A percentile compares a stretch with the other conserved stretches of the same genome.
Conservation (phyloP, 495 filamentous ascomycete species). For the Niebla homalea region DNA sequence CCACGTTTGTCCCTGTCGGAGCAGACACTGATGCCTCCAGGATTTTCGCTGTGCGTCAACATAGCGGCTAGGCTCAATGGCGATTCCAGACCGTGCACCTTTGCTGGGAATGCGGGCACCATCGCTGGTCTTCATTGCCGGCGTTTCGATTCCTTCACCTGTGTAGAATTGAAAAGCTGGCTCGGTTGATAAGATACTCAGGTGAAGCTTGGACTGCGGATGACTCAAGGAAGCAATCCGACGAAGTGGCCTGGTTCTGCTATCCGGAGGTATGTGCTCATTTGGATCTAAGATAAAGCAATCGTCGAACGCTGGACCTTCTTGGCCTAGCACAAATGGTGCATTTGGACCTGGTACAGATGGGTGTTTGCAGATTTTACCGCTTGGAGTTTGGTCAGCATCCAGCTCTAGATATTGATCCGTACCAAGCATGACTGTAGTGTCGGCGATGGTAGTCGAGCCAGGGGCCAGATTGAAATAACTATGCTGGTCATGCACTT, state of each 20-base stretch:
- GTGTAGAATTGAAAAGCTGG: conserved; percentile 97
- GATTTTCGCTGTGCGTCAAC: conserved; percentile 71
- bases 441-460: conserved; percentile 57
- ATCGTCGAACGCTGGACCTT: conserved; percentile 69
- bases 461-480: conserved; percentile 76
- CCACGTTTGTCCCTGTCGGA: conserved; percentile 70
- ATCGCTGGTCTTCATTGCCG: conserved; percentile 46
- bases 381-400: conserved; percentile 49
- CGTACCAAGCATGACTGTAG: conserved; percentile 56
- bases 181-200: conserved; percentile 79
- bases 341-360: conserved; percentile 46
- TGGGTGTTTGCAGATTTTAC: conserved; percentile 34
- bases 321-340: conserved; percentile 53
- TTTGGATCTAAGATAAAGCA: conserved; percentile 64
- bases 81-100: conserved; percentile 59
- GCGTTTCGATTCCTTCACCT: conserved; percentile 70
- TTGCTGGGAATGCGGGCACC: conserved; percentile 51
- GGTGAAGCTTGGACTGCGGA: conserved; percentile 55
- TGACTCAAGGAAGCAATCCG: conserved; percentile 56
- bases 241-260: conserved; percentile 48
- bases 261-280: conserved; percentile 54
- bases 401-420: conserved; percentile 63
- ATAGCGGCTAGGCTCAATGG: conserved; percentile 80
- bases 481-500: conserved; percentile 28
- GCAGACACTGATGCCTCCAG: conserved; percentile 61